Evolutionary conservation across 805 yeast species (phyloP), one percentile per base, ranked within the genome.

Genomic region (Starmerella potacharoeniae): DNA sequence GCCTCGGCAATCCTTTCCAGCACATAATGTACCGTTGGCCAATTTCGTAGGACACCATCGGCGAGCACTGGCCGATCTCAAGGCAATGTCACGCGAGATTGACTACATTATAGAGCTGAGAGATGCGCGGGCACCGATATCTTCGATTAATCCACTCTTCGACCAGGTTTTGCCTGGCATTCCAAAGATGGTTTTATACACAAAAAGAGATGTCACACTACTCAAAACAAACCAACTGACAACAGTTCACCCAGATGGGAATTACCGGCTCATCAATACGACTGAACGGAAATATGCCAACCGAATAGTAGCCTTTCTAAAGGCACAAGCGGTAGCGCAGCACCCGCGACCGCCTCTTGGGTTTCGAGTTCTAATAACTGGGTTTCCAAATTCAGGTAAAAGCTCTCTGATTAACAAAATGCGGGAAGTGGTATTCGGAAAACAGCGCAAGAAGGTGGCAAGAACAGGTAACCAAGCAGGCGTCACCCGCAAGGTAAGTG

Each of bases 351-450:
- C 96, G 0, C 96, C 97, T 0, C 68, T 89, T 56, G 97, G 97
- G 0, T 71, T 85, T 49, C 70, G 89, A 28, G 68, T 86, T 55
- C 73, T 90, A 73, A 79, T 91, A 46, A 82, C 84, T 6, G 98
- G 98, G 0, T 86, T 93, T 93, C 98, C 98, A 1, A 93, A 93
- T 66, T 95, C 89, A n/a, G 98, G 98, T 0, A 93, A 93, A 68
- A 85, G 95, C 11, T 84, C 96, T 0, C 67, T 93, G 49, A 83
- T 90, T 31, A 93, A 93, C 64, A 74, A 83, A 0, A 70, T 90
- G 51, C 70, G 96, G 56, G 71, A 66, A n/a, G 65, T 73, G 1
- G 75, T 78, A 5, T 65, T 61, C 11, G 60, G 58, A 29, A 55
- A 51, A 47, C 50, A 46, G 2, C 50, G 55, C 4, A 49, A 74